Base-by-base conservation (phyloP, 2,329 filamentous ascomycete genomes). In the Aquanectria penicillioides region DNA sequence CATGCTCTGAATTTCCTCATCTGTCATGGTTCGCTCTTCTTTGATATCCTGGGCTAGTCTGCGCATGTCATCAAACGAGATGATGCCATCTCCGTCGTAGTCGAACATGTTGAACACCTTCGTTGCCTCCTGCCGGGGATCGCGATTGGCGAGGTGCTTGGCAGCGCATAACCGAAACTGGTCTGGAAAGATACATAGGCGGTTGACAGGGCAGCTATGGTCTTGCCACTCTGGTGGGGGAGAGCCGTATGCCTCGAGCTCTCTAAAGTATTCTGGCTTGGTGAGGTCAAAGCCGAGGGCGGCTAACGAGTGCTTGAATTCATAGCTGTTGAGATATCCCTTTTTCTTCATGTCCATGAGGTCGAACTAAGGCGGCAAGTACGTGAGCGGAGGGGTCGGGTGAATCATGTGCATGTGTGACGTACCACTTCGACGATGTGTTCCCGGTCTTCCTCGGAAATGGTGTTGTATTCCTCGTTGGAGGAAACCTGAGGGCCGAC, bases 341-440 rank as follows among this genome's bases (percentile, higher is more conserved):
- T 98, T 94, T 75, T 96, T 94, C 83, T 98, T 94, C 72, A 97
- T 90, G 76, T 98, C 95, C 83, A 99, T 98, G 65, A 98, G 88
- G 62, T 89, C 89, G 78, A 98, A 98, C 91, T 97, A 65, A 36
- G 48, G 28, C 2, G 25, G 15, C 15, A 8, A 25, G 20, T 25
- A 31, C 33, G 65, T 70, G 43, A 73, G 70, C 33, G 13, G 22
- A 53, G 34, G 10, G 10, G 23, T 54, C 51, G 28, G 20, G 33
- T 40, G 37, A 47, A 9, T 28, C 31, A 15, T n/a, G 11, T 17
- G 26, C 26, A 28, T 29, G 17, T 10, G 41, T 31, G 41, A 82
- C 89, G 73, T 85, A 96, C 93, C 64, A 94, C 94, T 82, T 97
- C 94, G 74, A 92, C 92, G 64, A 97, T 94, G 76, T 97, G 94